phyloP scores from a whole-genome alignment of 2,329 filamentous ascomycete species.

The Botrytis tulipae region DNA sequence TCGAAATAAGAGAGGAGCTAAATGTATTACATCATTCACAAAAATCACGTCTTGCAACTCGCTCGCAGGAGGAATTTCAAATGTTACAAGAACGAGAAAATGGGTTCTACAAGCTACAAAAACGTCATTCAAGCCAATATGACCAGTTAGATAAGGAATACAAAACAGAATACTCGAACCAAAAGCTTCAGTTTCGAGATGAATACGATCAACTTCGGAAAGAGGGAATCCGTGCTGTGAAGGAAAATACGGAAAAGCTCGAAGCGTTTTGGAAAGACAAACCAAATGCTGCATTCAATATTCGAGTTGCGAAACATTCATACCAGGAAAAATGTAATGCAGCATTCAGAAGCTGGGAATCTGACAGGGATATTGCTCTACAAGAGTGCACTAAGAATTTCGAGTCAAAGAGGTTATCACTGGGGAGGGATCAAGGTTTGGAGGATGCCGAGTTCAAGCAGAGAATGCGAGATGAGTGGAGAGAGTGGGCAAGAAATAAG shows the following conservation, averaged over 20 bases:
- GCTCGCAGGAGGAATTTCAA: constrained; percentile 42
- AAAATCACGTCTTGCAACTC: constrained; percentile 40
- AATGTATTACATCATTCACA: constrained; percentile 46
- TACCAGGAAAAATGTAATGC: background rate
- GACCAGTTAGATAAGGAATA: constrained; percentile 36
- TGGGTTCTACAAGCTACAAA: constrained; percentile 35
- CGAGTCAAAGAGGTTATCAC: background rate
- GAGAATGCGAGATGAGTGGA: background rate
- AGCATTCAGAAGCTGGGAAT: background rate
- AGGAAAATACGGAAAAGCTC: constrained; percentile 45
- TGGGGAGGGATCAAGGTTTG: background rate
- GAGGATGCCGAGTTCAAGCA: too few species aligned
- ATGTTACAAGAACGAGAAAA: constrained; percentile 38
- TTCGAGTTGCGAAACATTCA: constrained; percentile 44
- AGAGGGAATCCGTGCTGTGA: constrained; percentile 46
- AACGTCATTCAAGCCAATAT: constrained; percentile 33
- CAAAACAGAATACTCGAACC: constrained; percentile 37
- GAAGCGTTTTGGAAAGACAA: constrained; percentile 43
- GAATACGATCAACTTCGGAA: constrained; percentile 46
- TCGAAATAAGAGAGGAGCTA: constrained; percentile 41
- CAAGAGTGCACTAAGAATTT: background rate
- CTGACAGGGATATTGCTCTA: background rate
- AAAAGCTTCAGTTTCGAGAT: constrained; percentile 40
- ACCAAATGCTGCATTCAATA: constrained; percentile 39
- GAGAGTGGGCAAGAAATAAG: constrained; percentile 4